Conservation (phyloP, 2,329 filamentous ascomycete genomes). For the Fusarium subtropicale region DNA sequence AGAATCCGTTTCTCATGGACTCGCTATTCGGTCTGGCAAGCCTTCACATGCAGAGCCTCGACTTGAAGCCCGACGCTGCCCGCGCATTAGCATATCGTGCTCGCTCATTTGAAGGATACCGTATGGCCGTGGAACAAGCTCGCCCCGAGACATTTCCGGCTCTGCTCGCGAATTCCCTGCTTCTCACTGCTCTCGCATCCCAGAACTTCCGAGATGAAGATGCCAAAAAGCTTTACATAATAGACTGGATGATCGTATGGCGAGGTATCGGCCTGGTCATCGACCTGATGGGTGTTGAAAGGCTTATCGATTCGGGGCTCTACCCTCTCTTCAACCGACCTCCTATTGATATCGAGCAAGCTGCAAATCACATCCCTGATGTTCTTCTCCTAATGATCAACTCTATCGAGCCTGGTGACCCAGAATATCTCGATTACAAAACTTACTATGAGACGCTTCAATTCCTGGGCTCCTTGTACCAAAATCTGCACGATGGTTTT, state of each 20-base stretch:
- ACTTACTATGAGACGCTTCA: conserved; percentile 61
- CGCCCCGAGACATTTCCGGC: conserved; percentile 60
- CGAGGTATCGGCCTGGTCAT: conserved; percentile 64
- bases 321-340: conserved; percentile 62
- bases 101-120: conserved; percentile 63
- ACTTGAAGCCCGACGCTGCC: conserved; percentile 54
- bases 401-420: conserved; percentile 57
- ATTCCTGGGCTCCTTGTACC: conserved; percentile 64
- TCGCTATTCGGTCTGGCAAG: conserved; percentile 64
- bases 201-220: conserved; percentile 63
- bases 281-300: conserved; percentile 47
- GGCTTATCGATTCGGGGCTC: conserved; percentile 57
- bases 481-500: conserved; percentile 59
- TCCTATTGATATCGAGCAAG: conserved; percentile 58
- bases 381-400: conserved; percentile 63
- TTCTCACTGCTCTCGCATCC: conserved; percentile 64
- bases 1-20: conserved; percentile 66
- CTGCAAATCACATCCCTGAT: conserved; percentile 57
- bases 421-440: conserved; percentile 54
- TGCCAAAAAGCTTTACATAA: conserved; percentile 59
- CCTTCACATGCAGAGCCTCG: conserved; percentile 60
- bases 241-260: conserved; percentile 69
- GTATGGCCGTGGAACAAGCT: conserved; percentile 61
- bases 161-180: conserved; percentile 63
- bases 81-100: conserved; percentile 60